These are phyloP conservation scores for Ustilago shanxiensis DNA, from an alignment of 1,284 basidiomycete species.

Conservation along the genomic window DNA sequence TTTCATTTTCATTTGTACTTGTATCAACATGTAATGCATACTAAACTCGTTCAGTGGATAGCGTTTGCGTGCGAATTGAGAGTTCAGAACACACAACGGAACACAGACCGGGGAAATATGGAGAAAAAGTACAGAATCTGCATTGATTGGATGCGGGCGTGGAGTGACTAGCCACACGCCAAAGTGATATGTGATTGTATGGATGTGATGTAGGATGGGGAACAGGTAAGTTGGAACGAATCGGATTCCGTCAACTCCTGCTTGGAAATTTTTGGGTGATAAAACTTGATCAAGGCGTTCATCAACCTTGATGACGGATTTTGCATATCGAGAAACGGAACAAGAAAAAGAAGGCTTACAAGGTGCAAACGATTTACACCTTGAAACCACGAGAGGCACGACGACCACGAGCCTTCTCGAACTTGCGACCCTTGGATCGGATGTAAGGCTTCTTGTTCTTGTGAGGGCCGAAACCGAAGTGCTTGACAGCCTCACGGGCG, in stretches of 20 bases:
- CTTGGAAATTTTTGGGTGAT: not conserved
- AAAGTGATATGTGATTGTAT: constrained; percentile 10
- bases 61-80: too few species aligned
- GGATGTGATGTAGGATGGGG: not conserved
- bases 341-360: not conserved
- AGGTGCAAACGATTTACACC: constrained; percentile 58
- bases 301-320: not conserved
- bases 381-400: constrained; percentile 72
- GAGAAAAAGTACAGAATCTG: constrained; percentile 52
- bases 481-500: constrained; percentile 91
- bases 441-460: constrained; percentile 91
- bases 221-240: not conserved
- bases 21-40: not conserved
- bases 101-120: not conserved
- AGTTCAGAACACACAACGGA: too few species aligned
- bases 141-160: constrained; percentile 33
- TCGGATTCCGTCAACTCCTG: not conserved
- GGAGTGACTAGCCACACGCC: not conserved
- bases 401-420: constrained; percentile 74
- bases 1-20: constrained; percentile 11
- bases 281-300: not conserved
- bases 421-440: constrained; percentile 93
- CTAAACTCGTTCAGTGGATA: too few species aligned
- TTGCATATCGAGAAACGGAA: constrained; percentile 5
- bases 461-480: constrained; percentile 78